phyloP scores from a whole-genome alignment of 208 protist genomes.

The Wallacemonas rigidus region DNA sequence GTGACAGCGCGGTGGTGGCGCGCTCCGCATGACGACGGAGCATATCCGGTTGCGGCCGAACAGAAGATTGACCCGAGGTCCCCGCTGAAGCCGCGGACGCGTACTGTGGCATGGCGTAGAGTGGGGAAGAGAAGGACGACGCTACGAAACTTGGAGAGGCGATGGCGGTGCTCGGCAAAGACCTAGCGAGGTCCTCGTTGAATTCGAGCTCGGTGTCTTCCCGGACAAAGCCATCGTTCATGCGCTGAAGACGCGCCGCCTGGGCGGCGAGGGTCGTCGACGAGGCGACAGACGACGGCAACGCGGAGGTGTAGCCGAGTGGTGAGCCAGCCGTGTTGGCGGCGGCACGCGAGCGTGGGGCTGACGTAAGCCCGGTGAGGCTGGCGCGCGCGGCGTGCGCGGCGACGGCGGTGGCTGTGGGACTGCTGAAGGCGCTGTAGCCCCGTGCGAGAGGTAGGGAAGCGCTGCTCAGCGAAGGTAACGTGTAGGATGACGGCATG shows the following conservation, averaged over 20 bases:
- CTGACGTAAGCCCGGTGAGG: not conserved
- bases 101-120: not conserved
- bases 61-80: not conserved
- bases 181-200: conserved; percentile 4
- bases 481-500: not conserved
- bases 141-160: not conserved
- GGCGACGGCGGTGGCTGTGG: not conserved
- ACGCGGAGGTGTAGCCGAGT: not conserved
- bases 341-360: conserved; percentile 4
- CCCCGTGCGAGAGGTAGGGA: not conserved
- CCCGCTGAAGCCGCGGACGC: too few species aligned
- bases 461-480: conserved; percentile 11
- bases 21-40: not conserved
- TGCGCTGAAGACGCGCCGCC: not conserved
- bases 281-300: not conserved
- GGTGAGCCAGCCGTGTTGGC: not conserved
- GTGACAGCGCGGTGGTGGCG: not conserved
- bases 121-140: conserved; percentile 6
- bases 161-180: conserved; percentile 4
- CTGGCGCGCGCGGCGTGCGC: not conserved
- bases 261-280: not conserved
- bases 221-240: conserved; percentile 11
- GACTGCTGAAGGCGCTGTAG: not conserved
- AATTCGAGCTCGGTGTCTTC: conserved; percentile 8
- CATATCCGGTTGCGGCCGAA: too few species aligned